These are phyloP conservation scores for Auxenochlorella protothecoides DNA, from an alignment of 139 green algal genomes.

Conservation along the genomic window DNA sequence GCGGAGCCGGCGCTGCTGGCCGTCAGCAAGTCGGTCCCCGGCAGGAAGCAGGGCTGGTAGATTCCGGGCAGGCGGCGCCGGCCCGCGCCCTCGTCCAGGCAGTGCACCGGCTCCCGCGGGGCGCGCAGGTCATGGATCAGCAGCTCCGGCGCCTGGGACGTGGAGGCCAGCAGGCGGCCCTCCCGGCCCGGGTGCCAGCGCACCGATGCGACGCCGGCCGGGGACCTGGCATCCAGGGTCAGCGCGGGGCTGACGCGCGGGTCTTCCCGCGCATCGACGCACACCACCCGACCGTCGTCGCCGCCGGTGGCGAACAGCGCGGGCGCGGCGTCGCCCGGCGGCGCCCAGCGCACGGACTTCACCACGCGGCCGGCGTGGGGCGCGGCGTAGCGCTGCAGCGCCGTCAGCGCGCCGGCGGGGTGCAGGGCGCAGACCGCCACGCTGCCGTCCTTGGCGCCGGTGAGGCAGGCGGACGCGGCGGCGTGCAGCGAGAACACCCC, in stretches of 20 bases:
- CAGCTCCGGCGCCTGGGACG: slow-evolving; percentile 11
- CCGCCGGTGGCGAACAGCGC: slow-evolving; percentile 22
- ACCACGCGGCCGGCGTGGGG: slow-evolving; percentile 21
- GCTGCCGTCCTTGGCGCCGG: slow-evolving; percentile 19
- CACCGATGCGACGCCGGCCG: slow-evolving; percentile 14
- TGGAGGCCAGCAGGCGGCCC: slow-evolving; percentile 14
- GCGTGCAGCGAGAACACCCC: slow-evolving; percentile 31
- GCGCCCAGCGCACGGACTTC: slow-evolving; percentile 24
- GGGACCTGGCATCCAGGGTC: background rate
- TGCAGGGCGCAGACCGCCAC: slow-evolving; percentile 9
- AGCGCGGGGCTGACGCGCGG: background rate
- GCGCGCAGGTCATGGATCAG: slow-evolving; percentile 25
- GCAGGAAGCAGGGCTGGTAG: slow-evolving; percentile 30
- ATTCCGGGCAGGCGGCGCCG: slow-evolving; percentile 6
- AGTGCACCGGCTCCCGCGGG: slow-evolving; percentile 13
- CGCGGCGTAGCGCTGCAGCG: slow-evolving; percentile 5
- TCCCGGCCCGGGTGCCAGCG: slow-evolving; percentile 16
- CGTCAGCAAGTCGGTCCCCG: slow-evolving; percentile 10
- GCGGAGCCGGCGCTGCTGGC: slow-evolving; percentile 12
- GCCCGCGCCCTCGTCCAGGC: slow-evolving; percentile 10
- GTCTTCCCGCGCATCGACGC: slow-evolving; percentile 3
- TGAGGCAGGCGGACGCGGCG: slow-evolving; percentile 4
- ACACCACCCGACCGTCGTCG: slow-evolving; percentile 18
- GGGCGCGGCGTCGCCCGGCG: background rate
- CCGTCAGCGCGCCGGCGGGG: background rate